These are phyloP conservation scores for Pythium biforme DNA, from an alignment of 352 stramenopile genomes.

Conservation along the genomic window DNA sequence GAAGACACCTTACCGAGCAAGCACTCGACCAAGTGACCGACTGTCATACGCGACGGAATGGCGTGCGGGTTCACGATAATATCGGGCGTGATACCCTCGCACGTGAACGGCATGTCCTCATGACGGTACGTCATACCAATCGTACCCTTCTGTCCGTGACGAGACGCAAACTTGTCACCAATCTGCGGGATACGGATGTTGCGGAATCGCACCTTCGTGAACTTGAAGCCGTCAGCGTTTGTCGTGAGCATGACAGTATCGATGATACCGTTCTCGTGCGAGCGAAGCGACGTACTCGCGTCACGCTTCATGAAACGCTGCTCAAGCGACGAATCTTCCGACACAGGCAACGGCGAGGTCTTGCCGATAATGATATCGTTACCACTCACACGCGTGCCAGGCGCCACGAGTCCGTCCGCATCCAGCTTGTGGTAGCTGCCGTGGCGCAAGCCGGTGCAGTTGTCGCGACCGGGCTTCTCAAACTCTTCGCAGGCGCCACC, in stretches of 20 bases:
- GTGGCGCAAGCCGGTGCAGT: slow-evolving; percentile 92
- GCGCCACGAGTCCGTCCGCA: slow-evolving; percentile 96
- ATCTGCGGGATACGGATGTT: slow-evolving; percentile 99
- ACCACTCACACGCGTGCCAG: slow-evolving; percentile 95
- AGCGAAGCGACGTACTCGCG: slow-evolving; percentile 95
- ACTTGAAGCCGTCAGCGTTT: slow-evolving; percentile 96
- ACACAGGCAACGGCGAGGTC: slow-evolving; percentile 90
- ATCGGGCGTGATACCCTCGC: slow-evolving; percentile 98
- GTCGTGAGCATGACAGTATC: slow-evolving; percentile 99
- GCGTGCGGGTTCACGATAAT: slow-evolving; percentile 99
- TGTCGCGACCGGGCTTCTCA: slow-evolving; percentile 95
- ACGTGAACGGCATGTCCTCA: slow-evolving; percentile 99
- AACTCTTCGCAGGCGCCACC: slow-evolving; percentile 90
- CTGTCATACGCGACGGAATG: slow-evolving; percentile 99
- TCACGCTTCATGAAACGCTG: slow-evolving; percentile 96
- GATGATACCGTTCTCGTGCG: slow-evolving; percentile 98
- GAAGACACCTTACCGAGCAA: slow-evolving; percentile 98
- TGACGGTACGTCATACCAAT: slow-evolving; percentile 99
- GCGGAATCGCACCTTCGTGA: slow-evolving; percentile 97
- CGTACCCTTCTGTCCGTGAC: slow-evolving; percentile 91
- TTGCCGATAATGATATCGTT: slow-evolving; percentile 99
- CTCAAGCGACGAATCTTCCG: slow-evolving; percentile 78
- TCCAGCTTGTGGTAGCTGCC: slow-evolving; percentile 99
- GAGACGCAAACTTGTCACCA: slow-evolving; percentile 97
- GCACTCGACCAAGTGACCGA: slow-evolving; percentile 99